These are phyloP conservation scores for Metrosideros polymorpha DNA, from an alignment of 441 rosid species.

Conservation along the genomic window DNA sequence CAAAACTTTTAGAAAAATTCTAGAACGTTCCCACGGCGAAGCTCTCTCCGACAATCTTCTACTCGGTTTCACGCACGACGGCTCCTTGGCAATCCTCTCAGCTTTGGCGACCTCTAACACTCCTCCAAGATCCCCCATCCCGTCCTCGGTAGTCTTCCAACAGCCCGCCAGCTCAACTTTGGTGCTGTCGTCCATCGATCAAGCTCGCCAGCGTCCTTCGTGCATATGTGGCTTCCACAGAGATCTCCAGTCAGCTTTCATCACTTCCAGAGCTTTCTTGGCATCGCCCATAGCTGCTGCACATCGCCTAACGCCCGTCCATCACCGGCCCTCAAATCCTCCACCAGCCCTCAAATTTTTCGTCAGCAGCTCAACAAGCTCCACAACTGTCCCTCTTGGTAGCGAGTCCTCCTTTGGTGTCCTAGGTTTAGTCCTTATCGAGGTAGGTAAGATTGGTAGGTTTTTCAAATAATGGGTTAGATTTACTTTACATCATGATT, in stretches of 20 bases:
- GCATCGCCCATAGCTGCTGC: background rate
- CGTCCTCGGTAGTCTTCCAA: background rate
- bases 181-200: background rate
- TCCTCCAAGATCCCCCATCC: background rate
- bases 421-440: background rate
- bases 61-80: background rate
- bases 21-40: background rate
- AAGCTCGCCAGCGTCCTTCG: background rate
- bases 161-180: background rate
- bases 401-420: background rate
- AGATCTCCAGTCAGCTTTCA: background rate
- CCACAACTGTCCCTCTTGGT: background rate
- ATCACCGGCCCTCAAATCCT: background rate
- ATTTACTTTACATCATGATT: background rate
- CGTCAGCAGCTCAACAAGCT: background rate
- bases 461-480: background rate
- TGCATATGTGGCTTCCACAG: too few relatives aligned
- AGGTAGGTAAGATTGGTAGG: background rate
- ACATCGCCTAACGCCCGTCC: background rate
- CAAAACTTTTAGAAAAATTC: background rate
- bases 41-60: background rate
- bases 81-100: background rate
- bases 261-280: background rate
- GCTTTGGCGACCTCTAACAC: background rate
- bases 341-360: too few relatives aligned